These are phyloP conservation scores for Claviceps capensis DNA, from an alignment of 2,329 filamentous ascomycete species.

Conservation along the genomic window DNA sequence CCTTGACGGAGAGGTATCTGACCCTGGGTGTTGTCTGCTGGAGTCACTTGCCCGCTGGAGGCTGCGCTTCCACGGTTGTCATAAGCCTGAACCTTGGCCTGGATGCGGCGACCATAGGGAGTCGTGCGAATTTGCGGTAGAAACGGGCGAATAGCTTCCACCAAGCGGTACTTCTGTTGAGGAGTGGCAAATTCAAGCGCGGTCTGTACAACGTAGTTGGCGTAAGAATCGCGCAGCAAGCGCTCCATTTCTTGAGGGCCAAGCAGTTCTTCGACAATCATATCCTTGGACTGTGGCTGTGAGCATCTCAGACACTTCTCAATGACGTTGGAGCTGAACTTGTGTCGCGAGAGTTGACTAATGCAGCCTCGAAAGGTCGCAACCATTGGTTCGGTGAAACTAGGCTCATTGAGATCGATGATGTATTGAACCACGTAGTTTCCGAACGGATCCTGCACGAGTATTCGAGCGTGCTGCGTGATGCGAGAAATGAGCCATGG, in stretches of 20 bases:
- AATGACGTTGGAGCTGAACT: slow-evolving; percentile 98
- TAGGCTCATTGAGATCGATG: slow-evolving; percentile 76
- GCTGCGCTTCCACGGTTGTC: slow-evolving; percentile 33
- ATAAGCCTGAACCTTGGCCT: slow-evolving; percentile 64
- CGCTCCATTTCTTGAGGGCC: slow-evolving; percentile 65
- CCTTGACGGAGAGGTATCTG: slow-evolving; percentile 36
- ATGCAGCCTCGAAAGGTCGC: slow-evolving; percentile 62
- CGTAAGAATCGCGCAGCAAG: slow-evolving; percentile 81
- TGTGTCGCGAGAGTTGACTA: slow-evolving; percentile 72
- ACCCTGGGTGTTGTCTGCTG: slow-evolving; percentile 38
- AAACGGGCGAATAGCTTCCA: slow-evolving; percentile 75
- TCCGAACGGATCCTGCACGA: slow-evolving; percentile 94
- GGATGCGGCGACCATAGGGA: slow-evolving; percentile 86
- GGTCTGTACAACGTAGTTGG: slow-evolving; percentile 97
- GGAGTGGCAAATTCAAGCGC: slow-evolving; percentile 74
- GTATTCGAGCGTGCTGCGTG: slow-evolving; percentile 70
- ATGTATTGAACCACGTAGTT: slow-evolving; percentile 99
- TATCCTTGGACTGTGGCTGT: slow-evolving; percentile 56
- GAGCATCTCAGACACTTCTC: slow-evolving; percentile 91
- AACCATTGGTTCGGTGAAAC: slow-evolving; percentile 82
- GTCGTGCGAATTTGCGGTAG: slow-evolving; percentile 76
- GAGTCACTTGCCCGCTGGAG: slow-evolving; percentile 36
- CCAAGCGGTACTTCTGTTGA: slow-evolving; percentile 57
- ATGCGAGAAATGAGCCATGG: slow-evolving; percentile 74
- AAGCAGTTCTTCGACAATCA: slow-evolving; percentile 75